Evolutionary conservation across 371 early-diverging fungal species (phyloP).

Genomic region (Lichtheimia hyalospora): DNA sequence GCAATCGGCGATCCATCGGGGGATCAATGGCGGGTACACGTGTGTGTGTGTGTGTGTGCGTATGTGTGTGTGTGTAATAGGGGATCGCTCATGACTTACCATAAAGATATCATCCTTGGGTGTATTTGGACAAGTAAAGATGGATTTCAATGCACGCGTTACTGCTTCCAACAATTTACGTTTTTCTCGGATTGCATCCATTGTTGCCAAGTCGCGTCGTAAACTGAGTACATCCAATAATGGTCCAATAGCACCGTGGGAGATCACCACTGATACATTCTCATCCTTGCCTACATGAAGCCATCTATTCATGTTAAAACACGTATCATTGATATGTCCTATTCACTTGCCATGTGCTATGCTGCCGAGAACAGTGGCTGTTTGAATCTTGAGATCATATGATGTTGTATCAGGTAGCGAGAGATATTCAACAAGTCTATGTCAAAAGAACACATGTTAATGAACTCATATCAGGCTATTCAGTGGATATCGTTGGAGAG

Average conservation of each 20-base stretch:
- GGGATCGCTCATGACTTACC: conserved; percentile 33
- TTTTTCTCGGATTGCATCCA: conserved; percentile 41
- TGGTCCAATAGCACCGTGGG: conserved; percentile 62
- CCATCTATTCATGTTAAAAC: neutral
- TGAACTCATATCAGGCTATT: too few species aligned
- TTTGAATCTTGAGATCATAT: conserved; percentile 60
- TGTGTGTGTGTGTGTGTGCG: too few species aligned
- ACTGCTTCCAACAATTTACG: conserved; percentile 69
- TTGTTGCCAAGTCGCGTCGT: conserved; percentile 35
- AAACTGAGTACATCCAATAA: conserved; percentile 59
- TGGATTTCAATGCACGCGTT: conserved; percentile 73
- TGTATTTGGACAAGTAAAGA: conserved; percentile 66
- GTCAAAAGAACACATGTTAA: neutral
- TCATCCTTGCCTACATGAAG: conserved; percentile 59
- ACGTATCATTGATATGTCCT: neutral
- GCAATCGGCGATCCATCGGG: too few species aligned
- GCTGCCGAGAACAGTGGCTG: conserved; percentile 77
- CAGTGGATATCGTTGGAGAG: neutral
- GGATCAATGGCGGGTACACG: too few species aligned
- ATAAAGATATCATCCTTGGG: conserved; percentile 57
- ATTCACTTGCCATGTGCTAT: conserved; percentile 69
- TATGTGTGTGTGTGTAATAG: neutral
- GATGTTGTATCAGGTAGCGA: conserved; percentile 28
- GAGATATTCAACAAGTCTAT: conserved; percentile 63
- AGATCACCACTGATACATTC: conserved; percentile 60